These are phyloP conservation scores for Coniferiporia weirii DNA, from an alignment of 1,284 basidiomycete genomes.

Conservation along the genomic window DNA sequence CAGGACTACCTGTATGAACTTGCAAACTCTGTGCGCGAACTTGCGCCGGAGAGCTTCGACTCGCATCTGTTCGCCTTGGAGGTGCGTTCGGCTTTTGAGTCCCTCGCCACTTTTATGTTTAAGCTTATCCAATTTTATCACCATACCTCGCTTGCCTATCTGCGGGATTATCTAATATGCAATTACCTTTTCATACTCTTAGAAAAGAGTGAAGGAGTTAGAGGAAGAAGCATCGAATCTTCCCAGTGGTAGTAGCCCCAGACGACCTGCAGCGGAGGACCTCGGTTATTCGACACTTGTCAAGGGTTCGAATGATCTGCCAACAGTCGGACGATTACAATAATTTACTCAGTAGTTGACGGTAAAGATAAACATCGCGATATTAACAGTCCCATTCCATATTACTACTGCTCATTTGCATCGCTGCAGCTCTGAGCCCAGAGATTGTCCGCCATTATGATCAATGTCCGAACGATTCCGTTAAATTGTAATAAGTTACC, in stretches of 20 bases:
- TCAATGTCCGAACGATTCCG: no score
- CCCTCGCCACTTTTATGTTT: neutral
- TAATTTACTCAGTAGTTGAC: no score
- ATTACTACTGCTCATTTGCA: no score
- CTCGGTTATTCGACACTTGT: neutral
- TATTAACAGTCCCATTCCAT: no score
- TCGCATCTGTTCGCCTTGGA: constrained; percentile 76
- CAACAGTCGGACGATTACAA: no score
- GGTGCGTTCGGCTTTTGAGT: constrained; percentile 27
- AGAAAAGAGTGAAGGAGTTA: constrained; percentile 11
- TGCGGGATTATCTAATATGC: neutral
- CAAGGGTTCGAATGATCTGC: no score
- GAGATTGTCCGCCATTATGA: no score
- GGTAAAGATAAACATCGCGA: no score
- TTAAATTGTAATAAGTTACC: no score
- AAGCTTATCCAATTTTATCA: no score
- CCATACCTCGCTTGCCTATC: no score
- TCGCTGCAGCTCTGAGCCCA: no score
- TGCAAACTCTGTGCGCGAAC: constrained; percentile 56
- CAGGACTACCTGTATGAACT: constrained; percentile 80
- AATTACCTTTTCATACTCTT: neutral
- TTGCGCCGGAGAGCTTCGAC: constrained; percentile 73
- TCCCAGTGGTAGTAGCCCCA: neutral
- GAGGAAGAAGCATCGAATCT: neutral
- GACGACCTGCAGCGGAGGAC: neutral